Conservation (phyloP, 352 stramenopile species). For the Phytophthora kernoviae region DNA sequence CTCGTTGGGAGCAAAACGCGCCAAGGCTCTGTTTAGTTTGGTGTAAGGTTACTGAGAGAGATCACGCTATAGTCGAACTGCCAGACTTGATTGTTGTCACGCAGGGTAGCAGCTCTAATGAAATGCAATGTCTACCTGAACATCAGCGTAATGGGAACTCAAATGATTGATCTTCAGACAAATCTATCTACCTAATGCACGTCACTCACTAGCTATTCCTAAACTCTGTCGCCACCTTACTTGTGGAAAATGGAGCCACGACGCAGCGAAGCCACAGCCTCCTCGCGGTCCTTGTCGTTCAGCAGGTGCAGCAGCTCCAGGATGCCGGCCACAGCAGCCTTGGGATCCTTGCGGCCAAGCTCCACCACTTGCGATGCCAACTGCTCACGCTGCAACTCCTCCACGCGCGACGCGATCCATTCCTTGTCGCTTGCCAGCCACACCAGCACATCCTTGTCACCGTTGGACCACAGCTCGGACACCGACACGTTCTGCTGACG, state of each 20-base stretch:
- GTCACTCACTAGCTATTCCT: conserved; percentile 22
- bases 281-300: conserved; percentile 85
- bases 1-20: conserved; percentile 41
- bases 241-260: conserved; percentile 89
- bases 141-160: no score
- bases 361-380: conserved; percentile 78
- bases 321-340: conserved; percentile 84
- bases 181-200: conserved; percentile 35
- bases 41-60: conserved; percentile 5
- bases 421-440: conserved; percentile 84
- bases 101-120: no score
- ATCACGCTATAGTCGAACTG: conserved; percentile 9
- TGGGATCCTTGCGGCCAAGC: conserved; percentile 78
- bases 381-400: conserved; percentile 63
- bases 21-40: conserved; percentile 29
- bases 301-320: conserved; percentile 85
- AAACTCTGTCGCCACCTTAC: conserved; percentile 28
- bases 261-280: conserved; percentile 76
- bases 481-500: conserved; percentile 68
- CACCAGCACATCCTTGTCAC: conserved; percentile 82
- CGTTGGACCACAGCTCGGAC: conserved; percentile 62
- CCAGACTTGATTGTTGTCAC: conserved; percentile 2
- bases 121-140: no score
- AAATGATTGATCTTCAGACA: not conserved
- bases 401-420: conserved; percentile 69